Base-by-base conservation (phyloP, 192 early-diverging fungal genomes). In the Chytriomyces sp. region DNA sequence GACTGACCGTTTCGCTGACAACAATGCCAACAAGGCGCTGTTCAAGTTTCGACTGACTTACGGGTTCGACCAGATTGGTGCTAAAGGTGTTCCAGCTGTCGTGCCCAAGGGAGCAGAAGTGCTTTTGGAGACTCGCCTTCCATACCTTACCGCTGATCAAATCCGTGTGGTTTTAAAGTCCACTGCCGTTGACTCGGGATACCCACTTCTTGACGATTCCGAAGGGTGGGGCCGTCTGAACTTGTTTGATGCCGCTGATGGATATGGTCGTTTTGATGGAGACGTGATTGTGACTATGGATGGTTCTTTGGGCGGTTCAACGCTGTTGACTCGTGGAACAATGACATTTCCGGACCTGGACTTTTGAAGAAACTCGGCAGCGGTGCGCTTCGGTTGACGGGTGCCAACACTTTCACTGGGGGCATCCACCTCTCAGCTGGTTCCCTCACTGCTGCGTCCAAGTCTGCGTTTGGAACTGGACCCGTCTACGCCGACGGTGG, bases 181-280 rank as follows among this genome's bases (percentile, higher is more conserved):
- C 24, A 79, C 77, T 13, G 77, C 77, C 1, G 10, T 79, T 47
- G 57, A 47, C 49, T 79, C 74, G 9, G 77, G 77, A 8, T 78
- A 61, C 59, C 77, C 77, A 3, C n/a, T 79, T 5, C 77, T 47
- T 6, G 77, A 79, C 45, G 77, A 79, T 43, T 50, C 44, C 57
- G 77, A 79, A 43, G 77, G 77, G 2, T 79, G 77, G 77, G 77
- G 77, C 61, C 77, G 77, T 24, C 13, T 79, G 48, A 79, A 79
- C 74, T 49, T 67, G 16, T 79, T 79, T 76, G 77, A 45, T 64
- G 77, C 77, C 28, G 77, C 74, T 23, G 74, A 78, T 28, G 77
- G 77, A n/a, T 78, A 24, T 28, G 77, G 76, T 16, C 7, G 57
- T 3, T 78, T 79, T 48, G 75, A 76, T 53, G 77, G 77, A 26